Conservation (phyloP, 768 basidiomycete genomes). For the Mycena crocata region DNA sequence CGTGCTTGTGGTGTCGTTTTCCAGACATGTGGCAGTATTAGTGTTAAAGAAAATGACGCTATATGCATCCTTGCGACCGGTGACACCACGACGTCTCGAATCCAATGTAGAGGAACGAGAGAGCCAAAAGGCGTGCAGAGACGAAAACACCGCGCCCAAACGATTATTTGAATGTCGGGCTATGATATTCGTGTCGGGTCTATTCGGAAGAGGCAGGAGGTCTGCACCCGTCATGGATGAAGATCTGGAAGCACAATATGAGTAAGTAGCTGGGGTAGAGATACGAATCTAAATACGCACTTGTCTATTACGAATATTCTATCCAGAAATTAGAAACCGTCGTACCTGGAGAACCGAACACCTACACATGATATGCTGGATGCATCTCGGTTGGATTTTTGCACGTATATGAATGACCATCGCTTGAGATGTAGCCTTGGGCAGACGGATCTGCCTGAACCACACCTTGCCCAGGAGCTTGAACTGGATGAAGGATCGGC, state of each 20-base stretch:
- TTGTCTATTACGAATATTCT: constrained; percentile 62
- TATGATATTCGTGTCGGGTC: constrained; percentile 56
- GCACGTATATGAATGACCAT: constrained; percentile 68
- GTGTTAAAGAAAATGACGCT: constrained; percentile 62
- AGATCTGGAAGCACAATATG: constrained; percentile 53
- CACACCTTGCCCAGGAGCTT: constrained; percentile 15
- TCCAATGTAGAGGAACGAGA: constrained; percentile 56
- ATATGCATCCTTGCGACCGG: constrained; percentile 62
- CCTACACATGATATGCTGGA: constrained; percentile 72
- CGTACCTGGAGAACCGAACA: constrained; percentile 11
- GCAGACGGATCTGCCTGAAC: constrained; percentile 39
- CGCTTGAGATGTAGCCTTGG: constrained; percentile 62
- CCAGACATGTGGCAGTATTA: constrained; percentile 36
- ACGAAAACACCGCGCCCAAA: constrained; percentile 69
- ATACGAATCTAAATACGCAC: constrained; percentile 37
- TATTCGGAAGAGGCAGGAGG: constrained; percentile 55
- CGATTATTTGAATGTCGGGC: constrained; percentile 54
- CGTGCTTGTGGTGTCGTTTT: constrained; percentile 59
- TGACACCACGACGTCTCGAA: constrained; percentile 26
- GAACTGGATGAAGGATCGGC: constrained; percentile 62
- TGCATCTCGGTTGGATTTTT: constrained; percentile 63
- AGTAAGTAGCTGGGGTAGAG: neutral
- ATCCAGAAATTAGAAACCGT: neutral
- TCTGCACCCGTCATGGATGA: constrained; percentile 60
- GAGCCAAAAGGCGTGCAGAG: constrained; percentile 67